A percentile compares a stretch with the other conserved stretches of the same genome.
Evolutionary conservation across 768 basidiomycete genomes (phyloP).

Genomic region (Baorangia bicolor): DNA sequence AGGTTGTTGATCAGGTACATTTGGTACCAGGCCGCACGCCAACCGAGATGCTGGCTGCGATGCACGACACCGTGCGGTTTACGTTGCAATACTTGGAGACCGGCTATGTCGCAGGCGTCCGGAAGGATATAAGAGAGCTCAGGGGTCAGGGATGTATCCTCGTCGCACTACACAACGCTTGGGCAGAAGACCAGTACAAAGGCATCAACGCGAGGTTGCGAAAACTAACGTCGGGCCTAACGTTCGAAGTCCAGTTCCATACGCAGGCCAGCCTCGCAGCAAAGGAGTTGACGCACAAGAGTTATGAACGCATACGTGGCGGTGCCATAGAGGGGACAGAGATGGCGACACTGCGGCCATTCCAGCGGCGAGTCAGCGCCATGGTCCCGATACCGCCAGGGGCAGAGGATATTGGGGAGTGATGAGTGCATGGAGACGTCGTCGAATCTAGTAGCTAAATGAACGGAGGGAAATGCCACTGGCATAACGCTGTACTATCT

Average conservation of each 20-base stretch:
- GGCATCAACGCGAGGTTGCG: neutral
- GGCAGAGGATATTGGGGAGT: neutral
- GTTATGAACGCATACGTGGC: neutral
- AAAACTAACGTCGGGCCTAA: neutral
- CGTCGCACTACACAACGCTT: neutral
- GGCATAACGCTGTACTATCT: neutral
- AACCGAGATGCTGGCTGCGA: neutral
- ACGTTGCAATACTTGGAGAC: neutral
- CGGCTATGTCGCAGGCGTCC: neutral
- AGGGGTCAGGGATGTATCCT: neutral
- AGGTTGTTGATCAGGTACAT: neutral
- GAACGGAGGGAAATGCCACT: neutral
- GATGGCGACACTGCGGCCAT: neutral
- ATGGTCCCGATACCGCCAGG: neutral
- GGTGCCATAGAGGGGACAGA: neutral
- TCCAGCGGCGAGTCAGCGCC: neutral
- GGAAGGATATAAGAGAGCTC: neutral
- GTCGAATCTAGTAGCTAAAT: neutral
- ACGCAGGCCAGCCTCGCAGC: neutral
- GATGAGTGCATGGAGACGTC: neutral
- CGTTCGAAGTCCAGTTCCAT: constrained; percentile 5
- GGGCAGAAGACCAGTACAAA: neutral
- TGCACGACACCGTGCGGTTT: neutral
- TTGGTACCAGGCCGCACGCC: neutral
- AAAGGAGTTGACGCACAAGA: neutral